A percentile compares a stretch with the other conserved stretches of the same genome.
These are phyloP conservation scores for Elsinoe batatas DNA, from an alignment of 2,329 filamentous ascomycete species.

Conservation along the genomic window DNA sequence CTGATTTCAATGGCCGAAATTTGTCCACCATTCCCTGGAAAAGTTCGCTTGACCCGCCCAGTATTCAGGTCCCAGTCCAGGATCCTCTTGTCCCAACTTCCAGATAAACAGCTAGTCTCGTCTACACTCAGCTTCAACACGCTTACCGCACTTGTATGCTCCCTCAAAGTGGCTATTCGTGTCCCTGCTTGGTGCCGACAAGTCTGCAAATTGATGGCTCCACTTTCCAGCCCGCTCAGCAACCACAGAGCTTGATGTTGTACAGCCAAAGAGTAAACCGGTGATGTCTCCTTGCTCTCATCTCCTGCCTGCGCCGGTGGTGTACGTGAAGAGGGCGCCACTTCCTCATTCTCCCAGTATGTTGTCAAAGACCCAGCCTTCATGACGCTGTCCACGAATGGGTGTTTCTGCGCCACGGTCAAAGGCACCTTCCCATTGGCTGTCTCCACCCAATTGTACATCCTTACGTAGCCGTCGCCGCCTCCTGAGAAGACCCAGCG, in stretches of 20 bases:
- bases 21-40: slow-evolving; percentile 68
- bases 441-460: slow-evolving; percentile 90
- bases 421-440: slow-evolving; percentile 89
- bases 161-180: slow-evolving; percentile 67
- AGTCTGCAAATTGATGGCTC: slow-evolving; percentile 85
- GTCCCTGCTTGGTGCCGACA: slow-evolving; percentile 92
- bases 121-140: slow-evolving; percentile 73
- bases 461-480: slow-evolving; percentile 88
- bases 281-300: slow-evolving; percentile 50
- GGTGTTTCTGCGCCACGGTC: slow-evolving; percentile 90
- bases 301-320: slow-evolving; percentile 32
- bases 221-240: slow-evolving; percentile 79
- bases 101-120: slow-evolving; percentile 78
- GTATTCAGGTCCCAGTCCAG: slow-evolving; percentile 93
- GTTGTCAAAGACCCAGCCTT: slow-evolving; percentile 91
- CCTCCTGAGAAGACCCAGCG: slow-evolving; percentile 92
- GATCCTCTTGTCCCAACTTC: slow-evolving; percentile 92
- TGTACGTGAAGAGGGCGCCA: slow-evolving; percentile 32
- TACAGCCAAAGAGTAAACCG: slow-evolving; percentile 87
- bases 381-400: slow-evolving; percentile 93
- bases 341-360: slow-evolving; percentile 97
- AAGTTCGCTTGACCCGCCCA: slow-evolving; percentile 64
- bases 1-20: slow-evolving; percentile 82
- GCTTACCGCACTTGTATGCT: slow-evolving; percentile 86
- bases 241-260: slow-evolving; percentile 88